phyloP scores from a whole-genome alignment of 352 stramenopile genomes.

The Phytophthora pisi region DNA sequence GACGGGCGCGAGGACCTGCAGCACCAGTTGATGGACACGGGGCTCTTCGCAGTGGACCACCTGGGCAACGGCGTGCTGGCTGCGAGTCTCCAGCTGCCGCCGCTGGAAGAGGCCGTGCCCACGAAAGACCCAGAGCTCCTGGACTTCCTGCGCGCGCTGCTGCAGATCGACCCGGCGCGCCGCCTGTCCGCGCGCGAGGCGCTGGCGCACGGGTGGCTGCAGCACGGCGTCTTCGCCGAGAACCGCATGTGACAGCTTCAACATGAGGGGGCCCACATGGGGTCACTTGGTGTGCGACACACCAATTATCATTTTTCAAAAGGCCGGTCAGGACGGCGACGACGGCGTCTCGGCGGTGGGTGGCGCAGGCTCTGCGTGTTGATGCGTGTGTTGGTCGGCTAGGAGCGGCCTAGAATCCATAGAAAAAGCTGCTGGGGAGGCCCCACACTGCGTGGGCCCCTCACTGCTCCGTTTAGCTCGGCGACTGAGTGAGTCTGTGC shows the following conservation, averaged over 20 bases:
- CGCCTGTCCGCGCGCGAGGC: slow-evolving; percentile 63
- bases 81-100: slow-evolving; percentile 38
- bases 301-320: slow-evolving; percentile 29
- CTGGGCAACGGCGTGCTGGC: slow-evolving; percentile 56
- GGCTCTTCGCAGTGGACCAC: slow-evolving; percentile 57
- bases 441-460: neutral
- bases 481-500: slow-evolving; percentile 13
- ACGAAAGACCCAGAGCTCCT: slow-evolving; percentile 68
- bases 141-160: slow-evolving; percentile 65
- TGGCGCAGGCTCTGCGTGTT: slow-evolving; percentile 16
- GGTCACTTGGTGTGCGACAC: slow-evolving; percentile 10
- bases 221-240: slow-evolving; percentile 63
- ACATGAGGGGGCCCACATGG: too few relatives aligned
- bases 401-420: slow-evolving; percentile 12
- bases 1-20: slow-evolving; percentile 51
- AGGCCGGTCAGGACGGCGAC: slow-evolving; percentile 7
- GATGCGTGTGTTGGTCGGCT: slow-evolving; percentile 6
- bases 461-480: slow-evolving; percentile 3
- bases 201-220: slow-evolving; percentile 70
- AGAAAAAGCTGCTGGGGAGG: slow-evolving; percentile 12
- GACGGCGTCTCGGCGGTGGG: slow-evolving; percentile 32
- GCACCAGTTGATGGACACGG: slow-evolving; percentile 64
- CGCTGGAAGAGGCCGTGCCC: slow-evolving; percentile 62
- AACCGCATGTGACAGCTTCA: slow-evolving; percentile 42
- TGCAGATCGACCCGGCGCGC: slow-evolving; percentile 67